Conservation (phyloP, 441 rosid genomes). For the Bruguiera hainesii region DNA sequence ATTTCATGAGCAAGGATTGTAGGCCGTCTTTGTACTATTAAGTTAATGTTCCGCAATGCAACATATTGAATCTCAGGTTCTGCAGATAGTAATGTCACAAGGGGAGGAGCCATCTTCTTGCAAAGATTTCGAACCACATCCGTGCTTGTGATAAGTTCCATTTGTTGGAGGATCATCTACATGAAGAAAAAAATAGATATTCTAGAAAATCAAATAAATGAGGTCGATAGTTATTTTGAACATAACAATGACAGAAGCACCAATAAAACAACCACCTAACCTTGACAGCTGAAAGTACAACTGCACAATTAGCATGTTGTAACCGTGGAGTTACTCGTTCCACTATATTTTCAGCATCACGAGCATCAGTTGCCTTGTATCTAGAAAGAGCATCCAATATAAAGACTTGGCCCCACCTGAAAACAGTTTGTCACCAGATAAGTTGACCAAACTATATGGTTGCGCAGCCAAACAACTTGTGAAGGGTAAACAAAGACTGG, state of each 20-base stretch:
- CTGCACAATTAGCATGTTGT: slow-evolving; percentile 99
- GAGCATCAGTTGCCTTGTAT: slow-evolving; percentile 96
- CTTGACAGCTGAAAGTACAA: slow-evolving; percentile 98
- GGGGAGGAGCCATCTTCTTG: slow-evolving; percentile 99
- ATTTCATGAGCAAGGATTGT: slow-evolving; percentile 98
- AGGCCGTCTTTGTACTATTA: slow-evolving; percentile 92
- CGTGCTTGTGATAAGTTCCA: slow-evolving; percentile 94
- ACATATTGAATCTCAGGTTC: slow-evolving; percentile 99
- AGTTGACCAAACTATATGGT: neutral
- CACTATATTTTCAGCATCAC: slow-evolving; percentile 98
- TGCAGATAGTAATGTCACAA: slow-evolving; percentile 92
- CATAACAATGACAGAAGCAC: slow-evolving; percentile 12
- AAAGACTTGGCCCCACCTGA: slow-evolving; percentile 99
- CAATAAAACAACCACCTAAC: slow-evolving; percentile 32
- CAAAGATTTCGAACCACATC: slow-evolving; percentile 97
- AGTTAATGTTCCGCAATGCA: slow-evolving; percentile 93
- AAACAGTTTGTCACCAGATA: slow-evolving; percentile 1
- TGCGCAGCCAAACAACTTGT: slow-evolving; percentile 6
- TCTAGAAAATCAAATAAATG: slow-evolving; percentile 10
- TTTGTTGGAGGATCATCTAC: slow-evolving; percentile 99
- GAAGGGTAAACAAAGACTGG: neutral
- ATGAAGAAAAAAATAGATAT: slow-evolving; percentile 20
- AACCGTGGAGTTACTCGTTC: slow-evolving; percentile 97
- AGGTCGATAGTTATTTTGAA: slow-evolving; percentile 9
- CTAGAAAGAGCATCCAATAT: slow-evolving; percentile 92